A percentile compares a stretch with the other conserved stretches of the same genome.
Evolutionary conservation across 768 basidiomycete species (phyloP).

Genomic region (Suillus occidentalis): DNA sequence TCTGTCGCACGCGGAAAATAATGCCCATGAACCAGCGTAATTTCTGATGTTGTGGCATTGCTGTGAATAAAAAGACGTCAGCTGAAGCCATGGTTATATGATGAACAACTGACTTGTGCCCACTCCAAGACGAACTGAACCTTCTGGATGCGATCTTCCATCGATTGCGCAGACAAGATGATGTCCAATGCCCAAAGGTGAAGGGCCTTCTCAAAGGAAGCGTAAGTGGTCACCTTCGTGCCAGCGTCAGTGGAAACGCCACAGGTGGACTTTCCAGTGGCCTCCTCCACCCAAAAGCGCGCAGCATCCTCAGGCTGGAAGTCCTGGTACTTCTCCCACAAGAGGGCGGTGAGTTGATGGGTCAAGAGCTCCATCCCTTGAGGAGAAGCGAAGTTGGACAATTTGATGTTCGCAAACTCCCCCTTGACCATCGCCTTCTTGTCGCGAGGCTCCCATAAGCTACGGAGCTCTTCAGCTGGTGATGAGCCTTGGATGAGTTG

Average conservation of each 20-base stretch:
- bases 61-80: constrained; percentile 29
- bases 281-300: constrained; percentile 37
- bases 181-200: constrained; percentile 43
- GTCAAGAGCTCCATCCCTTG: constrained; percentile 45
- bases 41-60: constrained; percentile 46
- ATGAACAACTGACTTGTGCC: constrained; percentile 36
- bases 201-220: constrained; percentile 37
- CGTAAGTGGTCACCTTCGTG: constrained; percentile 29
- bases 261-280: constrained; percentile 17
- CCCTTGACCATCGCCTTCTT: constrained; percentile 29
- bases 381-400: constrained; percentile 35
- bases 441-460: constrained; percentile 28
- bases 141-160: constrained; percentile 23
- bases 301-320: constrained; percentile 47
- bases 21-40: constrained; percentile 42
- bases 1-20: constrained; percentile 43
- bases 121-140: constrained; percentile 47
- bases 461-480: constrained; percentile 18
- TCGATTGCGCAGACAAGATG: constrained; percentile 25
- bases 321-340: constrained; percentile 37
- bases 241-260: constrained; percentile 22
- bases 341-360: constrained; percentile 42
- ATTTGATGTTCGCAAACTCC: constrained; percentile 28
- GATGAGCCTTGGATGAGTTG: constrained; percentile 21
- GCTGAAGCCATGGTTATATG: not conserved